These are phyloP conservation scores for Acanthamoeba sp. DNA, from an alignment of 208 protist species.

Conservation along the genomic window DNA sequence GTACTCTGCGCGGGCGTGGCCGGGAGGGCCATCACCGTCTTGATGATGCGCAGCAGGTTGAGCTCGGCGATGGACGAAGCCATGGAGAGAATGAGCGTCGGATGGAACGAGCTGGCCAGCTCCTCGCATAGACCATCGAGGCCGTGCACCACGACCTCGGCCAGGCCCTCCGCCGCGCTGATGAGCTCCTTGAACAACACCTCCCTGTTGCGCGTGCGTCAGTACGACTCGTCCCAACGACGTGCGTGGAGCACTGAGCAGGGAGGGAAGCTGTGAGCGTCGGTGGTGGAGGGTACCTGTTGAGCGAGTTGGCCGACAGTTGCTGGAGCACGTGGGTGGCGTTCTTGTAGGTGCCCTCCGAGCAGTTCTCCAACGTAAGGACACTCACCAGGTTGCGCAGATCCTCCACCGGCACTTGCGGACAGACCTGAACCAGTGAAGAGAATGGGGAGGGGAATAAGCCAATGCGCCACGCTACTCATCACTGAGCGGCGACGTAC, in stretches of 20 bases:
- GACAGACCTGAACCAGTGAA: neutral
- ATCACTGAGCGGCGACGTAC: too few relatives aligned
- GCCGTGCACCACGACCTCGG: conserved; percentile 52
- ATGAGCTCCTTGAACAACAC: conserved; percentile 73
- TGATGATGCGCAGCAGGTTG: conserved; percentile 73
- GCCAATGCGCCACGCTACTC: too few relatives aligned
- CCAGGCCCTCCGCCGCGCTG: conserved; percentile 47
- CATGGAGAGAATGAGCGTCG: conserved; percentile 75
- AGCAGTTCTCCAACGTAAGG: conserved; percentile 63
- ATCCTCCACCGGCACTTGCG: conserved; percentile 51
- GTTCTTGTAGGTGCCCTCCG: conserved; percentile 65
- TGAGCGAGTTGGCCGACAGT: conserved; percentile 37
- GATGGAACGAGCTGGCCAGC: conserved; percentile 66
- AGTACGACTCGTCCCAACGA: neutral
- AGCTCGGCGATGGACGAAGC: conserved; percentile 64
- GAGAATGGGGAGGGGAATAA: neutral
- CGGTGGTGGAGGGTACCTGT: neutral
- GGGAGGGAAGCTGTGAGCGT: neutral
- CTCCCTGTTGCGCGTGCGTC: neutral
- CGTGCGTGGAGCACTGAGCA: neutral
- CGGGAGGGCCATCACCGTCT: conserved; percentile 63
- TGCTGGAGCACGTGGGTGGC: conserved; percentile 57
- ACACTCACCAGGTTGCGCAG: conserved; percentile 62
- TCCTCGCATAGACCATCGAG: conserved; percentile 58
- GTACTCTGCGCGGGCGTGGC: neutral